phyloP scores from a whole-genome alignment of 768 basidiomycete species.

The Amanita fuliginea region DNA sequence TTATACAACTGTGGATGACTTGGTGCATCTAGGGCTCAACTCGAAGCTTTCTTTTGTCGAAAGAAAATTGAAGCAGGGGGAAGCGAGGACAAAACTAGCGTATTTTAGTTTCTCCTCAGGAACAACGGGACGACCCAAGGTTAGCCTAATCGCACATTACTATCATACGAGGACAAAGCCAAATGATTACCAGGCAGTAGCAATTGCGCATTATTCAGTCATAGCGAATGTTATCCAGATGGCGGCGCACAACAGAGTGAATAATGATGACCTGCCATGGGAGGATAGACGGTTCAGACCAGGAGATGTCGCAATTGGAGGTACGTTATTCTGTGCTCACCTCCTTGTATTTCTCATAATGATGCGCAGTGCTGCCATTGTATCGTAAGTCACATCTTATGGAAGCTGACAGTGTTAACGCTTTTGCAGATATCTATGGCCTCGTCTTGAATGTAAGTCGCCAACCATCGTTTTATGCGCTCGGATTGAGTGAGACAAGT shows the following conservation, averaged over 20 bases:
- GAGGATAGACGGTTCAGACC: too few species aligned
- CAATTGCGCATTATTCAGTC: too few species aligned
- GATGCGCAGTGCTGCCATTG: not conserved
- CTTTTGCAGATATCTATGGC: too few species aligned
- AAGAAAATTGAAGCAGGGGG: slow-evolving; percentile 38
- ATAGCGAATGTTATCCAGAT: not conserved
- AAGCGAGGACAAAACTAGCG: slow-evolving; percentile 60
- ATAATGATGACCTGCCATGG: too few species aligned
- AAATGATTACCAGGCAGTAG: too few species aligned
- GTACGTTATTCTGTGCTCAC: too few species aligned
- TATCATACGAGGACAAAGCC: not conserved
- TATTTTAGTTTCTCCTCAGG: slow-evolving; percentile 64
- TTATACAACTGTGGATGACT: slow-evolving; percentile 27
- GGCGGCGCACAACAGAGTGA: not conserved
- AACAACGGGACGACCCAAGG: slow-evolving; percentile 70
- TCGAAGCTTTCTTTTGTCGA: slow-evolving; percentile 31
- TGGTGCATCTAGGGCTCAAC: not conserved
- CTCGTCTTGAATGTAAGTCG: too few species aligned
- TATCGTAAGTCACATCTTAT: not conserved
- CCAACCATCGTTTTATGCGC: too few species aligned
- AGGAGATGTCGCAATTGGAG: too few species aligned
- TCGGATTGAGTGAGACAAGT: too few species aligned
- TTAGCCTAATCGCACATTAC: slow-evolving; percentile 10
- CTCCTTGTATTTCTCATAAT: too few species aligned
- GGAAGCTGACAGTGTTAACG: too few species aligned